Percentiles rank a stretch among this genome's conserved stretches.
phyloP scores from a whole-genome alignment of 2,329 filamentous ascomycete genomes.

The Cadophora sp. region DNA sequence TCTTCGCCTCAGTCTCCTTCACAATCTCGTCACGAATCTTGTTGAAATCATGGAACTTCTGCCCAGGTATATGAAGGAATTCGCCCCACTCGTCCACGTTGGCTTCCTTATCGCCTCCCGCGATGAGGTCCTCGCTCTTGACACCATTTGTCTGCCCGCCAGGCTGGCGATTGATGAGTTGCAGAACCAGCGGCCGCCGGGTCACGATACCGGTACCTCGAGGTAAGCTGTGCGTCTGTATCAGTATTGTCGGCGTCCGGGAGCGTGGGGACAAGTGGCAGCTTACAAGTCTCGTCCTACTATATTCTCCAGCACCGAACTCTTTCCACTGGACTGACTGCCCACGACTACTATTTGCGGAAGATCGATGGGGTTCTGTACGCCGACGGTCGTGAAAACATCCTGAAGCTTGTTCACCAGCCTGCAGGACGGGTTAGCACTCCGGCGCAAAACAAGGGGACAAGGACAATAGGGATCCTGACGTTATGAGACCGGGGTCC shows the following conservation, averaged over 20 bases:
- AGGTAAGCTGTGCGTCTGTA: slow-evolving; percentile 71
- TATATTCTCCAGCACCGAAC: slow-evolving; percentile 98
- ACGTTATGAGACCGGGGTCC: slow-evolving; percentile 72
- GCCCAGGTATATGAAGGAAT: slow-evolving; percentile 95
- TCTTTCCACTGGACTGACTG: slow-evolving; percentile 99
- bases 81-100: slow-evolving; percentile 98
- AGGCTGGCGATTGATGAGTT: slow-evolving; percentile 91
- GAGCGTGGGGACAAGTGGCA: slow-evolving; percentile 28
- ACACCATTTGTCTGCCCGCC: slow-evolving; percentile 72
- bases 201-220: slow-evolving; percentile 98
- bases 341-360: slow-evolving; percentile 98
- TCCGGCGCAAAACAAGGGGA: slow-evolving; percentile 35
- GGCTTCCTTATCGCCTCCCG: slow-evolving; percentile 80
- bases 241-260: slow-evolving; percentile 30
- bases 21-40: slow-evolving; percentile 98
- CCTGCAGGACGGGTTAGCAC: slow-evolving; percentile 50
- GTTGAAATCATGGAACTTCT: slow-evolving; percentile 98
- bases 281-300: slow-evolving; percentile 97
- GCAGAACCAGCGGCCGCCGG: slow-evolving; percentile 91
- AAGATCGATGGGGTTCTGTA: slow-evolving; percentile 98
- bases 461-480: slow-evolving; percentile 43
- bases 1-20: slow-evolving; percentile 94
- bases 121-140: slow-evolving; percentile 66
- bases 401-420: slow-evolving; percentile 99
- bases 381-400: slow-evolving; percentile 97